phyloP scores from a whole-genome alignment of 306 rosid genomes.

The Cucumis hystrix region DNA sequence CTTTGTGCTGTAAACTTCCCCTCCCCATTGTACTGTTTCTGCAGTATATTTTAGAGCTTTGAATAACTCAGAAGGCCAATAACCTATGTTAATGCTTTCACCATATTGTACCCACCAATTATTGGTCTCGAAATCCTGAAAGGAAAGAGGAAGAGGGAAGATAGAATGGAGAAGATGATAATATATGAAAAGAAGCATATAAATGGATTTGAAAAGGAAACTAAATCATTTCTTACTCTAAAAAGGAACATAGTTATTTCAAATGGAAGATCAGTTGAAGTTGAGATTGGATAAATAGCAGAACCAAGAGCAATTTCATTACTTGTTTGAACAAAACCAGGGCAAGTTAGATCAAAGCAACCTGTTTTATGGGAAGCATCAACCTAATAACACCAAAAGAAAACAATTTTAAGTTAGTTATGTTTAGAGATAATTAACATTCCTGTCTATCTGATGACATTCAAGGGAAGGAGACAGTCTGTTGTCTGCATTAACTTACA shows the following conservation, averaged over 20 bases:
- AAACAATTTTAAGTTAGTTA: background rate
- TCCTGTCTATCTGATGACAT: background rate
- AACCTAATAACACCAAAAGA: background rate
- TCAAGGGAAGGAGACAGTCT: background rate
- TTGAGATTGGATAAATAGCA: slow-evolving; percentile 15
- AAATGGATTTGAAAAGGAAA: background rate
- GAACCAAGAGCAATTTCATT: slow-evolving; percentile 25
- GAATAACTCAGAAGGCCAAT: slow-evolving; percentile 55
- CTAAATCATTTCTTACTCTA: slow-evolving; percentile 8
- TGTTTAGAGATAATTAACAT: background rate
- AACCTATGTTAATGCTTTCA: slow-evolving; percentile 33
- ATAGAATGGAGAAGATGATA: background rate
- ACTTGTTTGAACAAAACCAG: slow-evolving; percentile 21
- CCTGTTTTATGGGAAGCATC: slow-evolving; percentile 19
- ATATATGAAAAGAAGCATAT: background rate
- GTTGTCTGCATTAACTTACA: slow-evolving; percentile 2
- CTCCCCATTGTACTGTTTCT: slow-evolving; percentile 56
- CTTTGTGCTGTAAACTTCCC: slow-evolving; percentile 52
- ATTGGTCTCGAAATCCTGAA: slow-evolving; percentile 34
- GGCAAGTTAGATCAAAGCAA: slow-evolving; percentile 24
- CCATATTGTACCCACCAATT: slow-evolving; percentile 68
- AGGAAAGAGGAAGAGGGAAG: background rate
- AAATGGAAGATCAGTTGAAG: slow-evolving; percentile 14
- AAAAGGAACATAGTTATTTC: slow-evolving; percentile 13
- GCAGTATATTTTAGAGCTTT: slow-evolving; percentile 17